Conservation (phyloP, 768 basidiomycete species). For the Clavaria fumosa region DNA sequence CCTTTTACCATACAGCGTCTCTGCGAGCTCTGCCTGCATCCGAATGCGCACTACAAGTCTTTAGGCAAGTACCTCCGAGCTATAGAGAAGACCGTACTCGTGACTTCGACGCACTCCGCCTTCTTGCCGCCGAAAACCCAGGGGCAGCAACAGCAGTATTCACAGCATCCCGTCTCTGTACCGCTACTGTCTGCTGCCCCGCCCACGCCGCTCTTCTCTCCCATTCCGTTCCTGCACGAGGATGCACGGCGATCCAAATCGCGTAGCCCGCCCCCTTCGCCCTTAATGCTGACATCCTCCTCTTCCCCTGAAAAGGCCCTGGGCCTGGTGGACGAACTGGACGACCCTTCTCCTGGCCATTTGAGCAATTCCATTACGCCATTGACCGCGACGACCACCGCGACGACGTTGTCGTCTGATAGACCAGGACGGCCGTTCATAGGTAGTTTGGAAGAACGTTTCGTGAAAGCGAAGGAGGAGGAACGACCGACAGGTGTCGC, state of each 20-base stretch:
- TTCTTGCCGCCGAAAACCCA: slow-evolving; percentile 22
- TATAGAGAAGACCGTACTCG: slow-evolving; percentile 65
- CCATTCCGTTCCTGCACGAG: slow-evolving; percentile 75
- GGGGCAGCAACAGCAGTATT: not conserved
- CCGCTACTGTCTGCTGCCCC: slow-evolving; percentile 41
- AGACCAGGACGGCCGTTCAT: slow-evolving; percentile 31
- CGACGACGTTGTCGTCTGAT: slow-evolving; percentile 11
- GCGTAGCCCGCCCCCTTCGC: slow-evolving; percentile 66
- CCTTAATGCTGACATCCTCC: slow-evolving; percentile 35
- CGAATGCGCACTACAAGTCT: slow-evolving; percentile 55
- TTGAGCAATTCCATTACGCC: slow-evolving; percentile 69
- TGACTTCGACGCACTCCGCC: slow-evolving; percentile 64
- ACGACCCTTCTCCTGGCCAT: slow-evolving; percentile 73
- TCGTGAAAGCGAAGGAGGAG: slow-evolving; percentile 34
- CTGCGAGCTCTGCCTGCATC: slow-evolving; percentile 63
- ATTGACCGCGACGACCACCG: slow-evolving; percentile 46
- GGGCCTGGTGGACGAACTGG: slow-evolving; percentile 74
- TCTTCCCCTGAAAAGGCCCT: slow-evolving; percentile 31
- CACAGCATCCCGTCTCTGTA: slow-evolving; percentile 16
- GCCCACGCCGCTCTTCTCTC: slow-evolving; percentile 71
- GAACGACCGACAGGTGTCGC: no score
- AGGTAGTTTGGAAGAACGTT: slow-evolving; percentile 44
- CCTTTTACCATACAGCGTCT: slow-evolving; percentile 87
- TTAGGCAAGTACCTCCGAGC: slow-evolving; percentile 84
- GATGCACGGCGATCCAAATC: slow-evolving; percentile 71